Evolutionary conservation across 768 basidiomycete species (phyloP), one percentile per base, ranked within the genome.

Genomic region (Dentipellis sp.): DNA sequence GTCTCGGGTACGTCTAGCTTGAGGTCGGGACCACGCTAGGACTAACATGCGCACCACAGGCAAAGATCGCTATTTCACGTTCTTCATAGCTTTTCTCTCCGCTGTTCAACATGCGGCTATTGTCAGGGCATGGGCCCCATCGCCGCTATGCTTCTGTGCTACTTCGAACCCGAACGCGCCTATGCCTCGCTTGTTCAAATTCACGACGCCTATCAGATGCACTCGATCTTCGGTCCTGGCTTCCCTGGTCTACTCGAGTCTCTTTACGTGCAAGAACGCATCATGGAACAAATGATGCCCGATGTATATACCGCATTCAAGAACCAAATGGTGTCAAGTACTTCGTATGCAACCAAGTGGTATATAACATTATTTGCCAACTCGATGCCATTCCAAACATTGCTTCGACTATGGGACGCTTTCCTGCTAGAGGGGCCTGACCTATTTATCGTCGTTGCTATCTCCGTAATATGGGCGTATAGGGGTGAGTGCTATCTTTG

Each of bases 121-220:
- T 94, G 94, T 40, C 97, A 99, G 72, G 97, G 97, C 58, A 99
- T 99, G 97, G 94, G 97, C 2, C 91, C 95, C 6, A 90, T 99
- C 56, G 92, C 95, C 0, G 90, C 94, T 1, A 97, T 94, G 1
- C 77, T 99, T 19, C 79, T 97, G 11, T 94, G 89, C 71, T 98
- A 98, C 68, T 87, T 93, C 67, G 86, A 87, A 60, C 92, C 97
- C 8, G 90, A 93, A 71, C 85, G 84, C 53, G 88, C 84, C 4
- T 97, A 94, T 66, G 82, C 87, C 4, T 78, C 84, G 23, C 79
- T 98, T 47, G 85, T 93, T 46, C 83, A 86, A n/a, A 71, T 99
- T 8, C 95, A 98, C 69, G 88, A 93, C 68, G 75, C 80, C 14
- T 98, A 95, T 69, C 77, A 76, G 34, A 82, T 98, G 78, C 94